These are phyloP conservation scores for Hypsizygus marmoreus DNA, from an alignment of 768 basidiomycete species.

Conservation along the genomic window DNA sequence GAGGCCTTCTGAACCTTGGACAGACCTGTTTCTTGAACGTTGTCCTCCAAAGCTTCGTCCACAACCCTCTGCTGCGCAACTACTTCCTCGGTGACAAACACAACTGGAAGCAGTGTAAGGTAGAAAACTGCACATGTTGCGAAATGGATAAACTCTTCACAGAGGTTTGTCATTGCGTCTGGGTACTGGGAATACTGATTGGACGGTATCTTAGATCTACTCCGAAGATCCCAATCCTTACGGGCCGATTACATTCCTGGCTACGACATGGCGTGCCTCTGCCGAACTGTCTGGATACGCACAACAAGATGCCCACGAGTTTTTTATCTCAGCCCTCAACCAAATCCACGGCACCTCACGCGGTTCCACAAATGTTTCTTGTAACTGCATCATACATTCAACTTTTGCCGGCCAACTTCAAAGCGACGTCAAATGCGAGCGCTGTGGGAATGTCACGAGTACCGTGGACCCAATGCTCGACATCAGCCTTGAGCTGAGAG, in stretches of 20 bases:
- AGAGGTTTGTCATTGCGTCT: slow-evolving; percentile 49
- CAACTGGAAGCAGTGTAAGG: slow-evolving; percentile 69
- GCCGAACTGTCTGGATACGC: slow-evolving; percentile 87
- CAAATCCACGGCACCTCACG: slow-evolving; percentile 82
- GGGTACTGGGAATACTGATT: slow-evolving; percentile 3
- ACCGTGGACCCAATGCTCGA: slow-evolving; percentile 91
- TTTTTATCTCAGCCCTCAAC: slow-evolving; percentile 81
- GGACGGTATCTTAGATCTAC: slow-evolving; percentile 43
- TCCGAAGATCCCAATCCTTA: slow-evolving; percentile 62
- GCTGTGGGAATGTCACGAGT: slow-evolving; percentile 76
- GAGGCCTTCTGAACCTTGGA: slow-evolving; percentile 85
- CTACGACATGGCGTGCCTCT: slow-evolving; percentile 80
- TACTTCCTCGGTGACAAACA: slow-evolving; percentile 93
- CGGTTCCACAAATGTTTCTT: slow-evolving; percentile 73
- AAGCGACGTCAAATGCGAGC: slow-evolving; percentile 87
- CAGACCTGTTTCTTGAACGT: slow-evolving; percentile 95
- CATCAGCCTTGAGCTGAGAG: slow-evolving; percentile 81
- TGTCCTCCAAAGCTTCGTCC: slow-evolving; percentile 84
- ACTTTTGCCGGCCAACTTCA: slow-evolving; percentile 87
- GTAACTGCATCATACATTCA: slow-evolving; percentile 89
- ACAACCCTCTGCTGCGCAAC: slow-evolving; percentile 87
- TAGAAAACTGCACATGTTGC: slow-evolving; percentile 80
- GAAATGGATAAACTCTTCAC: slow-evolving; percentile 89
- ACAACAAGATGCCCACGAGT: slow-evolving; percentile 94
- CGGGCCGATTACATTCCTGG: slow-evolving; percentile 82